These are phyloP conservation scores for Microthlaspi erraticum DNA, from an alignment of 345 rosid species.

Conservation along the genomic window DNA sequence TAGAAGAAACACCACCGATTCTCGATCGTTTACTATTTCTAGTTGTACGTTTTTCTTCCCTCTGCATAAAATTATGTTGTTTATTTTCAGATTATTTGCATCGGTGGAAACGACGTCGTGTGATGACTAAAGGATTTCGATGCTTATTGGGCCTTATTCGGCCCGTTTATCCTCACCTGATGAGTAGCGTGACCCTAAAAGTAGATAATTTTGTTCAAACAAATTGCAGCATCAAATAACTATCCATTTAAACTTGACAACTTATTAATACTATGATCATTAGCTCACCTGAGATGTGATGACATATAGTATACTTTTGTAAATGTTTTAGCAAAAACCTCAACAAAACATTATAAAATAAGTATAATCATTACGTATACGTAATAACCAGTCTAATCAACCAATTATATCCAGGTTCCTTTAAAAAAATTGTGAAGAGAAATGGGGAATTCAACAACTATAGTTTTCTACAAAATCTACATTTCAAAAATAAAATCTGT, in stretches of 20 bases:
- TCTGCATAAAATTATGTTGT: too few relatives aligned
- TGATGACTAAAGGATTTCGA: background rate
- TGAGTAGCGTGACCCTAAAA: background rate
- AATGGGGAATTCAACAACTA: background rate
- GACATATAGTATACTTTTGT: background rate
- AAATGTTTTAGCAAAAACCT: background rate
- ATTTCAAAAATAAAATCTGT: background rate
- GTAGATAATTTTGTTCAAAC: too few relatives aligned
- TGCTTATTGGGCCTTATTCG: background rate
- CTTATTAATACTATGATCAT: background rate
- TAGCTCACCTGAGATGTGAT: background rate
- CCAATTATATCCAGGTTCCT: background rate
- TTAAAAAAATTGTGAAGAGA: background rate
- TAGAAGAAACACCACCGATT: conserved; percentile 7
- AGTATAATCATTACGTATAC: conserved; percentile 11
- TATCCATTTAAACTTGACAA: too few relatives aligned
- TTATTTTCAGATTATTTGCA: background rate
- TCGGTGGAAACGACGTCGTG: too few relatives aligned
- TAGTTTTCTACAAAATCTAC: background rate
- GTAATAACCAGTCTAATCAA: background rate
- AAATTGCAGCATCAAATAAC: too few relatives aligned
- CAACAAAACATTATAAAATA: background rate
- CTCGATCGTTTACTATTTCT: background rate
- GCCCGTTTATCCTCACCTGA: background rate
- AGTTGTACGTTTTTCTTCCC: background rate